Conservation (phyloP, 164 flowering plant species). For the Tetracentron sinense region DNA sequence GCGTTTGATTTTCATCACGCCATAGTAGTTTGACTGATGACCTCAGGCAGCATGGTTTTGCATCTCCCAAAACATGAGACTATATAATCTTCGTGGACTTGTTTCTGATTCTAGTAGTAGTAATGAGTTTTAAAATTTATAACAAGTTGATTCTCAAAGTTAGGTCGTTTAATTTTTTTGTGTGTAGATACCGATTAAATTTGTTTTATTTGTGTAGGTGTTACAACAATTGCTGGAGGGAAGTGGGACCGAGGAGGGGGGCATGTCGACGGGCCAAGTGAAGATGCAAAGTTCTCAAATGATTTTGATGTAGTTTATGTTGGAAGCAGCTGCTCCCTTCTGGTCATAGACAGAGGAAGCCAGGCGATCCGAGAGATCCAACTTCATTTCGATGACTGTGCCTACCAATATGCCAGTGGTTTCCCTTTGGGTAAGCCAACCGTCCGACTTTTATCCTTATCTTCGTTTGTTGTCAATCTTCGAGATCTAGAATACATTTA, state of each 20-base stretch:
- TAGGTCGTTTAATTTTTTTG: too few species aligned
- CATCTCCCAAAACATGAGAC: too few species aligned
- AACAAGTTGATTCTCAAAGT: too few species aligned
- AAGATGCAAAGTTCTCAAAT: constrained; percentile 86
- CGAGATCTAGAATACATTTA: constrained; percentile 7
- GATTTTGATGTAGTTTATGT: constrained; percentile 91
- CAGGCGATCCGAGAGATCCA: constrained; percentile 91
- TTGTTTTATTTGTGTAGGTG: constrained; percentile 37
- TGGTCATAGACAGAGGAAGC: constrained; percentile 87
- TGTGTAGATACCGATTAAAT: not conserved
- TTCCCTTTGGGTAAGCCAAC: constrained; percentile 68
- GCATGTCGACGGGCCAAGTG: constrained; percentile 79
- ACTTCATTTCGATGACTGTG: constrained; percentile 90
- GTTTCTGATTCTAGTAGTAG: too few species aligned
- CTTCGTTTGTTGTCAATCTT: not conserved
- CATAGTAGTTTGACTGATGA: too few species aligned
- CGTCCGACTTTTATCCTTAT: not conserved
- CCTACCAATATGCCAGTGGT: constrained; percentile 78
- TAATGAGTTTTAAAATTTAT: too few species aligned
- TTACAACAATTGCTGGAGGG: constrained; percentile 76
- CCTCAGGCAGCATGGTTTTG: too few species aligned
- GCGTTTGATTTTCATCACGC: not conserved
- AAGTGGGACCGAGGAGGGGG: constrained; percentile 46
- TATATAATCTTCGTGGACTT: too few species aligned
- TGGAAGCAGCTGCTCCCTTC: constrained; percentile 98